A percentile compares a stretch with the other conserved stretches of the same genome.
These are phyloP conservation scores for Pichia pseudocactophila DNA, from an alignment of 805 yeast genomes.

Conservation along the genomic window DNA sequence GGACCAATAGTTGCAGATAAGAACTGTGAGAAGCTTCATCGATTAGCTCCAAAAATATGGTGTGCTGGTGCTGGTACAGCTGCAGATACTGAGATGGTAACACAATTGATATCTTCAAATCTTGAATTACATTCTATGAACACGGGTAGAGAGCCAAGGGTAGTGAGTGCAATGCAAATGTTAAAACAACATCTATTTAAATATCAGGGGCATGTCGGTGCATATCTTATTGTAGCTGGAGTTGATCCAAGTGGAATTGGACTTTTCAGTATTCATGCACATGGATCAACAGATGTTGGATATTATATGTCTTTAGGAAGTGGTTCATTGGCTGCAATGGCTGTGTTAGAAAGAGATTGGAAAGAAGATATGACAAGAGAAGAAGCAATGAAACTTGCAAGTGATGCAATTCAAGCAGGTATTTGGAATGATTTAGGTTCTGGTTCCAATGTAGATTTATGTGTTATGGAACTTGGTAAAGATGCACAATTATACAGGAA, in stretches of 20 bases:
- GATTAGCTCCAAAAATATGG: constrained; percentile 88
- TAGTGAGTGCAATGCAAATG: constrained; percentile 85
- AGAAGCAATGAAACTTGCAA: constrained; percentile 84
- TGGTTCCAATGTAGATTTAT: constrained; percentile 94
- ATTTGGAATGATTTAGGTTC: constrained; percentile 99
- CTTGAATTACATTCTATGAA: constrained; percentile 82
- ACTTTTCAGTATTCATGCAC: constrained; percentile 89
- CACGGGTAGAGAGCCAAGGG: constrained; percentile 83
- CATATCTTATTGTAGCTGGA: constrained; percentile 96
- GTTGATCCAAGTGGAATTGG: constrained; percentile 95
- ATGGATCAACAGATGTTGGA: constrained; percentile 96
- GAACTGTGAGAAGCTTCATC: constrained; percentile 91
- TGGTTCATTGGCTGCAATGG: constrained; percentile 98
- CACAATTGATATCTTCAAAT: constrained; percentile 85
- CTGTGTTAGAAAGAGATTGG: constrained; percentile 88
- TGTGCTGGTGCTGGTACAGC: constrained; percentile 99
- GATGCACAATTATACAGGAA: constrained; percentile 82
- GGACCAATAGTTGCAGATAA: constrained; percentile 97
- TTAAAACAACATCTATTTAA: constrained; percentile 92
- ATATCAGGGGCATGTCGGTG: constrained; percentile 96
- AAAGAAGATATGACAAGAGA: constrained; percentile 67
- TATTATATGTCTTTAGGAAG: constrained; percentile 89
- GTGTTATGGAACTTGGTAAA: constrained; percentile 91
- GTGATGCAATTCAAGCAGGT: constrained; percentile 95
- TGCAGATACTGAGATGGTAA: constrained; percentile 97